These are phyloP conservation scores for Xerocomus cyaneibrunnescens DNA, from an alignment of 1,284 basidiomycete genomes.

Conservation along the genomic window DNA sequence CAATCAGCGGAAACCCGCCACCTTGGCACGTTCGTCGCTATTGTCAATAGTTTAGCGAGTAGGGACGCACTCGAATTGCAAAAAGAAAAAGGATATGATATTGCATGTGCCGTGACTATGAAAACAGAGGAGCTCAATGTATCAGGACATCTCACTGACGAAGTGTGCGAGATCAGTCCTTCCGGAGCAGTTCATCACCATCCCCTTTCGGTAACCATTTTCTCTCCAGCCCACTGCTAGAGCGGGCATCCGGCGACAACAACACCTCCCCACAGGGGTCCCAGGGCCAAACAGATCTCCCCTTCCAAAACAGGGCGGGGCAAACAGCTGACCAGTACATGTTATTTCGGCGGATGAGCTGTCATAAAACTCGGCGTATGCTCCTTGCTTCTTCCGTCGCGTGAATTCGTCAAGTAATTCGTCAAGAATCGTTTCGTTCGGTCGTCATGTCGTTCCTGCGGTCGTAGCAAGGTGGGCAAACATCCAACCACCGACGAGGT, in stretches of 20 bases:
- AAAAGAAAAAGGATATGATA: conserved; percentile 12
- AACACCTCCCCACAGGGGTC: conserved; percentile 25
- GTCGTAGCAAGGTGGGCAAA: conserved; percentile 35
- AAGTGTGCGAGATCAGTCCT: conserved; percentile 29
- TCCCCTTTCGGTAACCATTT: conserved; percentile 18
- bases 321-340: conserved; percentile 12
- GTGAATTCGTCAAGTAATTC: conserved; percentile 40
- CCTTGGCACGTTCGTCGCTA: conserved; percentile 9
- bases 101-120: conserved; percentile 23
- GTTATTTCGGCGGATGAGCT: conserved; percentile 16
- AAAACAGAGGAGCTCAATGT: conserved; percentile 26
- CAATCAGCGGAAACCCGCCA: conserved; percentile 2
- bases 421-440: conserved; percentile 47
- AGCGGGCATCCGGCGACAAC: conserved; percentile 29
- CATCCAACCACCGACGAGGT: conserved; percentile 12
- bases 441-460: conserved; percentile 41
- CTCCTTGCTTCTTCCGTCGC: conserved; percentile 29
- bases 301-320: conserved; percentile 13
- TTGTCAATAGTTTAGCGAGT: background rate
- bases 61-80: conserved; percentile 12
- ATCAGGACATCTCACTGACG: conserved; percentile 23
- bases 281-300: conserved; percentile 8
- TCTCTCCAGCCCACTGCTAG: conserved; percentile 35
- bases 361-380: conserved; percentile 20
- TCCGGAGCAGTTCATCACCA: conserved; percentile 29